phyloP scores from a whole-genome alignment of 768 basidiomycete species.

The Rhodotorula sphaerocarpa region DNA sequence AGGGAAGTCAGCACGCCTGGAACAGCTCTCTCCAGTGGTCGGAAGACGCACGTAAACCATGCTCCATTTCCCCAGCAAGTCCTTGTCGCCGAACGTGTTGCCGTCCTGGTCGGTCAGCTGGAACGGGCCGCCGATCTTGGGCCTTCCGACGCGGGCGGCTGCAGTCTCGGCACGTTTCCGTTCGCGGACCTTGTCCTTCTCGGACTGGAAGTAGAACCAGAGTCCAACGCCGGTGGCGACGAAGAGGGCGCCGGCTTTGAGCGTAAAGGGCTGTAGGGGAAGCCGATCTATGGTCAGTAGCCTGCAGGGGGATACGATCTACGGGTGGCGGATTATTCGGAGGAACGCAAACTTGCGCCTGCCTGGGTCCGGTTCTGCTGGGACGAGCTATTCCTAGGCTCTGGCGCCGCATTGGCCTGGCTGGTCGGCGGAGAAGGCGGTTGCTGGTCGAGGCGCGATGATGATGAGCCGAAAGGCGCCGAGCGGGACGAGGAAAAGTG shows the following conservation, averaged over 20 bases:
- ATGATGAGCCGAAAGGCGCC: no score
- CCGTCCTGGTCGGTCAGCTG: constrained; percentile 59
- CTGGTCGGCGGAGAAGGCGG: no score
- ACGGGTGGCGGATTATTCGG: background rate
- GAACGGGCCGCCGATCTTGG: constrained; percentile 88
- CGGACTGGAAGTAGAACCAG: constrained; percentile 76
- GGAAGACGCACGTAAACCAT: constrained; percentile 43
- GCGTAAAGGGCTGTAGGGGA: constrained; percentile 72
- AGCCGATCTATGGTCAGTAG: no score
- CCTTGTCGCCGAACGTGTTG: constrained; percentile 66
- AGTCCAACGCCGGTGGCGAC: constrained; percentile 71
- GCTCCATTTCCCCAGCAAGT: constrained; percentile 84
- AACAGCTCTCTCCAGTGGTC: constrained; percentile 49
- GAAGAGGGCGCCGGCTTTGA: constrained; percentile 72
- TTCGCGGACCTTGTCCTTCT: constrained; percentile 70
- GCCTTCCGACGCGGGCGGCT: constrained; percentile 67
- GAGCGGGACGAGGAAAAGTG: no score
- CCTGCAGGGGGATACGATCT: background rate
- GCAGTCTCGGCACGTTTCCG: constrained; percentile 69
- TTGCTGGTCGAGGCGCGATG: background rate
- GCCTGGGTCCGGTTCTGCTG: constrained; percentile 13
- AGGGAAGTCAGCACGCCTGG: no score
- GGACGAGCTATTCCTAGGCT: no score
- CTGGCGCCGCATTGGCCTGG: no score
- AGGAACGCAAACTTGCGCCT: constrained; percentile 3